phyloP scores from a whole-genome alignment of 805 yeast genomes.

The Starmerella floricola region DNA sequence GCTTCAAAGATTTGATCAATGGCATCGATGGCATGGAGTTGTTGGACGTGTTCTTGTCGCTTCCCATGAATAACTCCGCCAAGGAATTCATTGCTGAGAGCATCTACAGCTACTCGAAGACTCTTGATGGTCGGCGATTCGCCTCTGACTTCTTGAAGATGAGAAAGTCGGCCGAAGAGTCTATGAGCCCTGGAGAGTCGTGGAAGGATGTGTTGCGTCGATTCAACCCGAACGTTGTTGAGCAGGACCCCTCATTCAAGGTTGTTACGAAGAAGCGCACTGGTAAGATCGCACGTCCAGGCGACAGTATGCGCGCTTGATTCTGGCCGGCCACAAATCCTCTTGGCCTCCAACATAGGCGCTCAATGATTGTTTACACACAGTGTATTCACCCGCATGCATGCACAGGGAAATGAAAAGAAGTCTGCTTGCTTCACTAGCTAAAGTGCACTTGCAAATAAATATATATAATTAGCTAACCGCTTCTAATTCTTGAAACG shows the following conservation, averaged over 20 bases:
- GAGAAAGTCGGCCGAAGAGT: slow-evolving; percentile 56
- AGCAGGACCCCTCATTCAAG: slow-evolving; percentile 39
- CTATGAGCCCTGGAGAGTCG: slow-evolving; percentile 36
- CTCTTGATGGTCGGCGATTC: slow-evolving; percentile 90
- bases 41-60: slow-evolving; percentile 61
- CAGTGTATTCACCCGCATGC: too few species aligned
- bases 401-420: too few species aligned
- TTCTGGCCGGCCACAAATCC: too few species aligned
- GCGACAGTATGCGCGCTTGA: slow-evolving; percentile 6
- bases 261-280: slow-evolving; percentile 47
- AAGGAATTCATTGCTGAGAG: slow-evolving; percentile 84
- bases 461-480: neutral
- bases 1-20: slow-evolving; percentile 44
- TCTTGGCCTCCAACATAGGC: too few species aligned
- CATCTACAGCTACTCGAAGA: slow-evolving; percentile 55
- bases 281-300: slow-evolving; percentile 20
- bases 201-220: slow-evolving; percentile 63
- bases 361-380: too few species aligned
- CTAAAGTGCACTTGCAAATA: too few species aligned
- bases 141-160: slow-evolving; percentile 80
- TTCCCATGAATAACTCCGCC: slow-evolving; percentile 67
- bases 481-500: slow-evolving; percentile 32
- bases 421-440: too few species aligned
- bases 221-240: slow-evolving; percentile 25
- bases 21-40: slow-evolving; percentile 71